phyloP scores from a whole-genome alignment of 495 filamentous ascomycete genomes.

The Chaetomium cochliodes region DNA sequence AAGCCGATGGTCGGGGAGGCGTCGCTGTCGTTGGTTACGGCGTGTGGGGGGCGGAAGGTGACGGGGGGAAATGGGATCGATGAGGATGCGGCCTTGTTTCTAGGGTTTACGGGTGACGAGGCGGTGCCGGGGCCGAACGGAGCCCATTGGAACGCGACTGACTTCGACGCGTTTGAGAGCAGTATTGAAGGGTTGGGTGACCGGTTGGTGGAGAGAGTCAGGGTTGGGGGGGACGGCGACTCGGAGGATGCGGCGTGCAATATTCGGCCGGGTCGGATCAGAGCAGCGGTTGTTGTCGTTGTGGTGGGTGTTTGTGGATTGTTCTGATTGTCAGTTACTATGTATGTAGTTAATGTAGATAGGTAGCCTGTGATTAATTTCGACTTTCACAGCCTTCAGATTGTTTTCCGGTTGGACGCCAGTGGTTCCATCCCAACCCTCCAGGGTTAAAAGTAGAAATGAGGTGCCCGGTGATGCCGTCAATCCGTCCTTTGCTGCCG shows the following conservation, averaged over 20 bases:
- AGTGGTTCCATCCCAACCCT: too few relatives aligned
- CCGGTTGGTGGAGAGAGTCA: conserved; percentile 29
- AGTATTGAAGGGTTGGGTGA: conserved; percentile 52
- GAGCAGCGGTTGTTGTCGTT: neutral
- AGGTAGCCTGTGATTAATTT: neutral
- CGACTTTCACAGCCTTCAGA: neutral
- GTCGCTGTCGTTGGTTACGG: conserved; percentile 55
- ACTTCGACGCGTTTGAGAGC: conserved; percentile 46
- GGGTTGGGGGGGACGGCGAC: neutral
- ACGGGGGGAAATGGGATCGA: conserved; percentile 52
- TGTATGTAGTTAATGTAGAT: too few relatives aligned
- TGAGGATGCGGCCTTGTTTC: conserved; percentile 51
- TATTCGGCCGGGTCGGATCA: neutral
- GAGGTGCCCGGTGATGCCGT: too few relatives aligned
- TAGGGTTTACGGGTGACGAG: conserved; percentile 52
- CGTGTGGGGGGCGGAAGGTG: conserved; percentile 51
- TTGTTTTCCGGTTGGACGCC: too few relatives aligned
- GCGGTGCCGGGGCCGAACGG: conserved; percentile 49
- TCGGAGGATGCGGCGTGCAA: neutral
- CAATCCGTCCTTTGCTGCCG: too few relatives aligned
- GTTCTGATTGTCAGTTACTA: neutral
- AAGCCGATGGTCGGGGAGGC: conserved; percentile 55
- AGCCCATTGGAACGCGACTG: conserved; percentile 50
- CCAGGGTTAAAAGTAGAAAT: too few relatives aligned
- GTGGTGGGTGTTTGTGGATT: neutral